Evolutionary conservation across 164 flowering plant species (phyloP).

Genomic region (Magnolia changhungtana): DNA sequence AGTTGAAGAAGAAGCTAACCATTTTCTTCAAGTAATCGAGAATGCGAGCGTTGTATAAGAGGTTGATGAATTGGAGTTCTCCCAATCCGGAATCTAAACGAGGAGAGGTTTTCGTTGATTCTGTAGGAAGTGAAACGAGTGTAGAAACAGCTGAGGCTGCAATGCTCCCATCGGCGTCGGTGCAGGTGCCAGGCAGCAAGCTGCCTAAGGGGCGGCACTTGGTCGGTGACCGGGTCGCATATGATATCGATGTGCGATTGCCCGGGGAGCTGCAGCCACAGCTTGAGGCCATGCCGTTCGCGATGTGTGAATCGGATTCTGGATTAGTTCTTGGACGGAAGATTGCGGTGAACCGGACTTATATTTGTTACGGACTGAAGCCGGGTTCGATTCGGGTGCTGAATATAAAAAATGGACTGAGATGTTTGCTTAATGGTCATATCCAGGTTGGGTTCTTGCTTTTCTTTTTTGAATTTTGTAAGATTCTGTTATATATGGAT

Average conservation of each 20-base stretch:
- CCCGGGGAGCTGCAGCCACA: conserved; percentile 89
- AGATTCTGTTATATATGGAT: not conserved
- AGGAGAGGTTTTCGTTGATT: no score
- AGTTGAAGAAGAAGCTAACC: no score
- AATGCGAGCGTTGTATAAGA: no score
- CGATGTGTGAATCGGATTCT: conserved; percentile 87
- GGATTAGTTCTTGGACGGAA: conserved; percentile 78
- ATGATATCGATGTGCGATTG: conserved; percentile 67
- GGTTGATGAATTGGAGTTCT: no score
- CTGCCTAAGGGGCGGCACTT: conserved; percentile 70
- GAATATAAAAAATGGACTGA: conserved; percentile 76
- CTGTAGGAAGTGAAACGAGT: no score
- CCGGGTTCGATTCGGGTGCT: conserved; percentile 77
- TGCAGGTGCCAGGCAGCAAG: conserved; percentile 67
- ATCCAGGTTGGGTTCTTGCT: conserved; percentile 46
- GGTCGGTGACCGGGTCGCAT: conserved; percentile 50
- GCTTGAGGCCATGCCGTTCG: conserved; percentile 93
- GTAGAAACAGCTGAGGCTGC: conserved; percentile 27
- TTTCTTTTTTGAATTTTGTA: not conserved
- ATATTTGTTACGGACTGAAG: conserved; percentile 90
- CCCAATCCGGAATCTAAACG: no score
- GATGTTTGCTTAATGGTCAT: conserved; percentile 76
- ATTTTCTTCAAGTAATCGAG: no score
- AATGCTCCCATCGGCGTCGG: conserved; percentile 14
- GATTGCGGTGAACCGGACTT: conserved; percentile 77